phyloP scores from a whole-genome alignment of 2,329 filamentous ascomycete genomes.

The Pestalotiopsis sp. region DNA sequence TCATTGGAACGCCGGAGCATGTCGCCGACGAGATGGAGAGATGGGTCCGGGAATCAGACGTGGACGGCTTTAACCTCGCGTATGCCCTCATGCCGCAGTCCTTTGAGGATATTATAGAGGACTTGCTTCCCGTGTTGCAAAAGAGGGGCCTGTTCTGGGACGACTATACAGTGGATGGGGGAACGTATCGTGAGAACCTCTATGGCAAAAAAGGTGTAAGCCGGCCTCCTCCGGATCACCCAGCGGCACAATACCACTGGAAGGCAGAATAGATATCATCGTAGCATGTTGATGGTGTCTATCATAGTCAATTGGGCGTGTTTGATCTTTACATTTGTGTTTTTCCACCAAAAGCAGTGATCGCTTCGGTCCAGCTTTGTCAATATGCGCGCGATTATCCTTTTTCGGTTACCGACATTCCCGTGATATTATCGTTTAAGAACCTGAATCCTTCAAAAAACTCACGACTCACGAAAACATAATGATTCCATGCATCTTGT shows the following conservation, averaged over 20 bases:
- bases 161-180: conserved; percentile 11
- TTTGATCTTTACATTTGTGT: background rate
- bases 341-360: too few species aligned
- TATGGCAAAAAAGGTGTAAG: conserved; percentile 4
- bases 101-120: conserved; percentile 13
- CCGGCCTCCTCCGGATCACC: conserved; percentile 6
- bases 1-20: conserved; percentile 12
- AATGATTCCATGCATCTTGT: too few species aligned
- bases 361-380: too few species aligned
- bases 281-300: too few species aligned
- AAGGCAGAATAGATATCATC: background rate
- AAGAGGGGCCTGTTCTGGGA: conserved; percentile 10
- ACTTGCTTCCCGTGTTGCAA: conserved; percentile 1
- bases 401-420: too few species aligned
- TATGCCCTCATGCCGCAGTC: conserved; percentile 11
- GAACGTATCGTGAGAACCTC: conserved; percentile 12
- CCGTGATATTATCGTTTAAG: too few species aligned
- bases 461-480: too few species aligned
- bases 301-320: background rate
- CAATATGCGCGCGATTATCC: too few species aligned
- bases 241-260: conserved; percentile 13
- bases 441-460: too few species aligned
- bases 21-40: conserved; percentile 14
- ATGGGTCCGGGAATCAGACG: conserved; percentile 10
- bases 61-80: conserved; percentile 13